Conservation (phyloP, 495 filamentous ascomycete species). For the Bathelium albidoporum region DNA sequence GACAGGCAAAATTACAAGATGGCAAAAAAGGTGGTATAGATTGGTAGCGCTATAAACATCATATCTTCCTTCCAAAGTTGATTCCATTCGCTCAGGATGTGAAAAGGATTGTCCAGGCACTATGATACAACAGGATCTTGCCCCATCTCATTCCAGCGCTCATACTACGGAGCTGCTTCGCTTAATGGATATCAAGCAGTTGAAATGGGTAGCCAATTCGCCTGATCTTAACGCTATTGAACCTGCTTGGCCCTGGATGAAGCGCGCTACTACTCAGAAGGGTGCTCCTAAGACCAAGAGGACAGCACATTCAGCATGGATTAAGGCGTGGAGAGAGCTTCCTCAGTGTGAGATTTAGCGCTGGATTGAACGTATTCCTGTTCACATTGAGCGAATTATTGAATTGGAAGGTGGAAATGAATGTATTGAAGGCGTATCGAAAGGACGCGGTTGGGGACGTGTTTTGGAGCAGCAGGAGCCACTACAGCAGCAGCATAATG, state of each 20-base stretch:
- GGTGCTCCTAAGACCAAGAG: conserved; percentile 15
- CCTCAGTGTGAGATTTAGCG: not conserved
- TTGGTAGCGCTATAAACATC: conserved; percentile 20
- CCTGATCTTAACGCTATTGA: conserved; percentile 31
- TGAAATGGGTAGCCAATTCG: conserved; percentile 29
- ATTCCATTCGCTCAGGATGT: conserved; percentile 26
- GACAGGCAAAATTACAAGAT: not conserved
- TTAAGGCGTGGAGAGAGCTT: not conserved
- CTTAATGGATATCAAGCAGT: conserved; percentile 9
- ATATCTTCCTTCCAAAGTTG: conserved; percentile 25
- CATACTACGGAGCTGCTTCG: conserved; percentile 10
- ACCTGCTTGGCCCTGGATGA: conserved; percentile 27
- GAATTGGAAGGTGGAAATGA: no score
- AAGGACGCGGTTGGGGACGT: no score
- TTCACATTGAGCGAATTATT: no score
- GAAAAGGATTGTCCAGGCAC: not conserved
- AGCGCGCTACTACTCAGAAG: conserved; percentile 25
- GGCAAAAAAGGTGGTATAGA: conserved; percentile 16
- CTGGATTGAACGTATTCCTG: not conserved
- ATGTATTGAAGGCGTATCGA: no score
- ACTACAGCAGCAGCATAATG: no score
- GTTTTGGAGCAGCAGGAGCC: no score
- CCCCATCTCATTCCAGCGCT: not conserved
- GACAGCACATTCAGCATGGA: not conserved
- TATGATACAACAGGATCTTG: not conserved